Conservation (phyloP, 208 protist species). For the Wallacemonas sp. region DNA sequence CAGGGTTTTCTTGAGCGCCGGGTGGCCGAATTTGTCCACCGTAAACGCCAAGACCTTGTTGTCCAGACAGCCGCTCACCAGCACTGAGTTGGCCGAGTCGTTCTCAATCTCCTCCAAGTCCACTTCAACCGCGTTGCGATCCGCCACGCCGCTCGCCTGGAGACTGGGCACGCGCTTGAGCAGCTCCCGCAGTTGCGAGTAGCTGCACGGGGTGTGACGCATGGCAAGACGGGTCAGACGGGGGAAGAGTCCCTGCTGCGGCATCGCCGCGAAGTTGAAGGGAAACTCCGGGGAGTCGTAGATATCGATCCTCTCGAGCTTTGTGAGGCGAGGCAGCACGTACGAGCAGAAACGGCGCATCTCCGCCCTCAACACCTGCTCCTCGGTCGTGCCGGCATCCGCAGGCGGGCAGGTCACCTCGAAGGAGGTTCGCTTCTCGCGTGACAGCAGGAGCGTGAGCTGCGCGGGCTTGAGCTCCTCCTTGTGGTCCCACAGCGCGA, state of each 20-base stretch:
- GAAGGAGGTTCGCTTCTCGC: background rate
- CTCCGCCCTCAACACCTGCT: background rate
- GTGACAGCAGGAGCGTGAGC: conserved; percentile 6
- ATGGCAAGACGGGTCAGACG: background rate
- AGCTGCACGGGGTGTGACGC: background rate
- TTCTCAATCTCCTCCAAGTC: background rate
- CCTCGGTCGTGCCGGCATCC: background rate
- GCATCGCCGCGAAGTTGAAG: conserved; percentile 1
- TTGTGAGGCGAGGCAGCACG: background rate
- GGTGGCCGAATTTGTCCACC: background rate
- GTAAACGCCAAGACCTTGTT: conserved; percentile 6
- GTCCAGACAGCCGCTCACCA: background rate
- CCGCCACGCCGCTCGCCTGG: background rate
- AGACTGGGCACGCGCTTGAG: conserved; percentile 2
- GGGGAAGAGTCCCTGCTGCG: background rate
- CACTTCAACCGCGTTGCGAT: background rate
- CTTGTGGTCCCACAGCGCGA: conserved; percentile 5
- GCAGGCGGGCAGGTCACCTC: background rate
- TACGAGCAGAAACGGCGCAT: conserved; percentile 3
- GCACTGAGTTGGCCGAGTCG: background rate
- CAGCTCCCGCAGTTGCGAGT: background rate
- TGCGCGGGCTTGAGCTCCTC: conserved; percentile 1
- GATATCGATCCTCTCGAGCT: background rate
- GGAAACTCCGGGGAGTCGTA: conserved; percentile 8
- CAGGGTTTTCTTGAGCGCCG: conserved; percentile 12